Evolutionary conservation across 1,139 yeast species (phyloP), one percentile per base, ranked within the genome.

Genomic region (Yamadazyma friedrichii): DNA sequence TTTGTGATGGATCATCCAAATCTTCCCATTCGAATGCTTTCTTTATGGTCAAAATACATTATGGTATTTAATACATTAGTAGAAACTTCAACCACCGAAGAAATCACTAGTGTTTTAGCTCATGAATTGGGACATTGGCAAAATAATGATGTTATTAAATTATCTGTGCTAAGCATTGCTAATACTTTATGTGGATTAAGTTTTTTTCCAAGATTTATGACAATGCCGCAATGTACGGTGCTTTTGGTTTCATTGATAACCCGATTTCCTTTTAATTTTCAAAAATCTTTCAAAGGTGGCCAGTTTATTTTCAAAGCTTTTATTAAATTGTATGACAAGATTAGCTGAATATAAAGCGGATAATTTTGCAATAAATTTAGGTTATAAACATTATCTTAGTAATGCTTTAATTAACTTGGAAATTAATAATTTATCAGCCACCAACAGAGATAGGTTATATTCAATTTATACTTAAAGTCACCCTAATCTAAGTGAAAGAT

Each of bases 111-210:
- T 31, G 93, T 88, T 2, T 67, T 88, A 51, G 95, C 91, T n/a
- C 96, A 88, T 55, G 96, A 88, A 64, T 80, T 88, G 45, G 96
- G 96, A 35, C 96, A 88, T 61, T 88, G 96, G 96, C 80, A 82
- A 47, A 67, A 82, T 56, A 78, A 82, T 42, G 96, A 88, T 60
- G 80, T 25, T 3, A 5, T 24, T 9, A 33, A 33, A 26, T 15
- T 33, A 11, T 3, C 22, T 4, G 20, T 22, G 15, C 3, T 33
- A 15, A 15, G 9, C 12, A 25, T 33, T 26, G 20, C 11, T 33
- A 22, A 33, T 15, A 25, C 9, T 25, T 13, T 33, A 27, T 6
- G 15, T 6, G 30, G 30, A 10, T 10, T 33, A 5, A 25, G 8
- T 26, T 33, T 10, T 33, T 33, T 33, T 33, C 36, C 8, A 13